Base-by-base conservation (phyloP, 192 early-diverging fungal genomes). In the Coemansia sp. region DNA sequence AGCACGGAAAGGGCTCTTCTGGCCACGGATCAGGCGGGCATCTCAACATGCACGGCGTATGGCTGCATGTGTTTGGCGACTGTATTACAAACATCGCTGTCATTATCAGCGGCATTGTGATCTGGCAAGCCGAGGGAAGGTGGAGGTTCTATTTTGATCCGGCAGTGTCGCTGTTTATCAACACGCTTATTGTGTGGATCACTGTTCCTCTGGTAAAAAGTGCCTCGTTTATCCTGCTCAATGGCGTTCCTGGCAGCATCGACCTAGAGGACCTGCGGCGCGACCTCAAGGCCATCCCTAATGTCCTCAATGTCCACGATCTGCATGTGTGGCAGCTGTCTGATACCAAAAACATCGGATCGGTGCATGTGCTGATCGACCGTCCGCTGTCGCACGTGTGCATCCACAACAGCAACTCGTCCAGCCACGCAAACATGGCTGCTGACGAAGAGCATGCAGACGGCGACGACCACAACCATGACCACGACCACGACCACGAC, bases 301-400 rank as follows among this genome's bases (percentile, higher is more conserved):
- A 83, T 49, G 85, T 97, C 5, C 35, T 88, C 2, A 89, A 85
- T 13, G 81, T 95, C 46, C 95, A 97, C 62, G 95, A 97, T 60
- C 62, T 97, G 20, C 95, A 97, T 67, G 88, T 97, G 25, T 97
- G 93, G 93, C 88, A 92, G 71, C 73, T 97, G 62, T 91, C 88
- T 27, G 90, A 93, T 55, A 88, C 84, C 57, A 91, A 94, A 63
- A 83, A 82, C 55, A 83, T 95, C 29, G 90, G 89, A 0, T 91
- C 89, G 1, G 85, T 93, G n/a, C 95, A 97, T 69, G 84, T 94
- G 1, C 69, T 86, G 18, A 73, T 93, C 11, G 67, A 74, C 18
- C 82, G 81, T 14, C 83, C 83, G 32, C 61, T 73, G 16, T 61
- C 52, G 19, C 68, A 80, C 49, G 52, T 67, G 53, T 80, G 77